Evolutionary conservation across 139 green algal species (phyloP).

Genomic region (Chlamydomonas eustigma): DNA sequence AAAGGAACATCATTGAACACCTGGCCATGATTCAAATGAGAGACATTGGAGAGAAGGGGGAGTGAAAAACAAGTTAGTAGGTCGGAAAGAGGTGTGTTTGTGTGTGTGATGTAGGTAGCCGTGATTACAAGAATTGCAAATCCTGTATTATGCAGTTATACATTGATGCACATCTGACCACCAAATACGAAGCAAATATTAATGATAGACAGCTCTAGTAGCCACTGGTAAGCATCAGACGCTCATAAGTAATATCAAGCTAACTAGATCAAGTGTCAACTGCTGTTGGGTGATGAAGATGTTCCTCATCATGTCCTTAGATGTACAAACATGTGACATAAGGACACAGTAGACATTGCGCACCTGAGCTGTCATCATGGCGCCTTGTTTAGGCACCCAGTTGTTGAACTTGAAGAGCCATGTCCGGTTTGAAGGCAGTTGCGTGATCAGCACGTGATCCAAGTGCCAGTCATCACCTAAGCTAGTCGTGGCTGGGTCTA

Average conservation of each 20-base stretch:
- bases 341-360: background rate
- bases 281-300: too few species aligned
- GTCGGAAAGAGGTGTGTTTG: background rate
- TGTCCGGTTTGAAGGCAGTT: constrained; percentile 29
- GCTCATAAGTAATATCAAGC: background rate
- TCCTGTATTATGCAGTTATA: too few species aligned
- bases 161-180: too few species aligned
- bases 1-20: constrained; percentile 32
- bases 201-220: too few species aligned
- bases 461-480: constrained; percentile 38
- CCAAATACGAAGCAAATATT: too few species aligned
- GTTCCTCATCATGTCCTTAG: background rate
- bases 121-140: too few species aligned
- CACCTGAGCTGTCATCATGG: constrained; percentile 9
- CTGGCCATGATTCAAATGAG: too few species aligned
- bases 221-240: background rate
- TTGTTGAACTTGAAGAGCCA: constrained; percentile 34
- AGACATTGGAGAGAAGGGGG: background rate
- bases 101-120: too few species aligned
- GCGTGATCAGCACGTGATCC: constrained; percentile 24
- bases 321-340: background rate
- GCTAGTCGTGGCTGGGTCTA: constrained; percentile 3
- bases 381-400: constrained; percentile 33
- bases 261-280: too few species aligned
- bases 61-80: background rate